A percentile compares a stretch with the other conserved stretches of the same genome.
Evolutionary conservation across 1,284 basidiomycete genomes (phyloP).

Genomic region (Thecaphora frezii): DNA sequence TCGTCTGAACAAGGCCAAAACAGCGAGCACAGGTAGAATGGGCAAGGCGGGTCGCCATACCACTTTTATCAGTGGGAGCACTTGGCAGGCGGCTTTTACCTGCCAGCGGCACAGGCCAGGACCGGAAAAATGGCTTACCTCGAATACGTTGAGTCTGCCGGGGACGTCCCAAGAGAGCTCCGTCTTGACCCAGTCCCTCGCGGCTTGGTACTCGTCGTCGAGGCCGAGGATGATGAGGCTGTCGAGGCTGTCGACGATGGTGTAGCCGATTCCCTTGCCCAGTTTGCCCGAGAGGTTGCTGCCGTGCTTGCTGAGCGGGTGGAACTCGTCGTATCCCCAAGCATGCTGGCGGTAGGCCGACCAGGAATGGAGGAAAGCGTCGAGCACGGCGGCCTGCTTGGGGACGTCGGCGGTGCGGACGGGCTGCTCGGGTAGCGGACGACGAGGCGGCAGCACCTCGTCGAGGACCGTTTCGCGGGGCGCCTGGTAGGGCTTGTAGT

Average conservation of each 20-base stretch:
- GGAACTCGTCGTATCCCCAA: slow-evolving; percentile 57
- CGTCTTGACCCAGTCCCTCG: slow-evolving; percentile 75
- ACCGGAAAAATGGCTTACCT: slow-evolving; percentile 73
- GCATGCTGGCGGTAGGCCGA: slow-evolving; percentile 50
- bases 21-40: not conserved
- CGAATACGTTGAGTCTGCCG: slow-evolving; percentile 84
- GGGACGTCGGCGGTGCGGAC: slow-evolving; percentile 28
- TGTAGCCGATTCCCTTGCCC: slow-evolving; percentile 50
- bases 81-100: too few species aligned
- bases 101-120: too few species aligned
- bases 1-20: slow-evolving; percentile 65
- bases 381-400: slow-evolving; percentile 36
- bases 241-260: slow-evolving; percentile 64
- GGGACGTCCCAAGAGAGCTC: slow-evolving; percentile 76
- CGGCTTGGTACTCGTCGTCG: slow-evolving; percentile 74
- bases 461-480: not conserved
- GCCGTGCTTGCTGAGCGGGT: slow-evolving; percentile 47
- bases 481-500: not conserved
- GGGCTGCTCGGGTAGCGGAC: slow-evolving; percentile 30
- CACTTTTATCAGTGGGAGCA: too few species aligned
- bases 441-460: slow-evolving; percentile 20
- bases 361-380: slow-evolving; percentile 54
- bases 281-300: slow-evolving; percentile 42
- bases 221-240: slow-evolving; percentile 84
- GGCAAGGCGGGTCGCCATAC: not conserved